Percentiles rank a stretch among this genome's conserved stretches.
These are phyloP conservation scores for Persicaria maculosa DNA, from an alignment of 148 eudicot genomes.

Conservation along the genomic window DNA sequence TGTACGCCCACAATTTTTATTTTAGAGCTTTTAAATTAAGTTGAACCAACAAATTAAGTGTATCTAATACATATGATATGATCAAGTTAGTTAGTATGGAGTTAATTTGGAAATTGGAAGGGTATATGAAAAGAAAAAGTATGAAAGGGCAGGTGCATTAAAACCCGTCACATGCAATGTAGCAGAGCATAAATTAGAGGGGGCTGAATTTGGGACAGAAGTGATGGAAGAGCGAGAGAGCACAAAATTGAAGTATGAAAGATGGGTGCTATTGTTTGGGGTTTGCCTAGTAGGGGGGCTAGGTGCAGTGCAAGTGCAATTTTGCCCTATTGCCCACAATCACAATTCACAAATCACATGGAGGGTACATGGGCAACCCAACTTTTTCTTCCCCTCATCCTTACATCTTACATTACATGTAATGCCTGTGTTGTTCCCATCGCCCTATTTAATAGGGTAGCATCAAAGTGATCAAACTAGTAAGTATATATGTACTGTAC, in stretches of 20 bases:
- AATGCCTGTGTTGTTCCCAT: conserved; percentile 13
- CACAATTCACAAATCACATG: not conserved
- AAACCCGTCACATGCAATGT: conserved; percentile 8
- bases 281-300: not conserved
- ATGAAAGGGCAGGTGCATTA: not conserved
- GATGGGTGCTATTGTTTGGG: not conserved
- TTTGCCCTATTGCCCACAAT: not conserved
- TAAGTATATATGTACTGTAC: too few species aligned
- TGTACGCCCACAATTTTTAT: conserved; percentile 11
- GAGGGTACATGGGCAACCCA: conserved; percentile 7
- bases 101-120: not conserved
- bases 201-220: conserved; percentile 7
- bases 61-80: too few species aligned
- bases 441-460: not conserved
- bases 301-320: not conserved
- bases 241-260: not conserved
- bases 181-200: conserved; percentile 3
- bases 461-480: too few species aligned
- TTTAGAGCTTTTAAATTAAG: too few species aligned
- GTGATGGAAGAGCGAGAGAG: not conserved
- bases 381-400: not conserved
- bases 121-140: not conserved
- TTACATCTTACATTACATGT: too few species aligned
- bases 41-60: too few species aligned
- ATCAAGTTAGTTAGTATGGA: too few species aligned